Base-by-base conservation (phyloP, 2,329 filamentous ascomycete genomes). In the Exophiala aquamarina region DNA sequence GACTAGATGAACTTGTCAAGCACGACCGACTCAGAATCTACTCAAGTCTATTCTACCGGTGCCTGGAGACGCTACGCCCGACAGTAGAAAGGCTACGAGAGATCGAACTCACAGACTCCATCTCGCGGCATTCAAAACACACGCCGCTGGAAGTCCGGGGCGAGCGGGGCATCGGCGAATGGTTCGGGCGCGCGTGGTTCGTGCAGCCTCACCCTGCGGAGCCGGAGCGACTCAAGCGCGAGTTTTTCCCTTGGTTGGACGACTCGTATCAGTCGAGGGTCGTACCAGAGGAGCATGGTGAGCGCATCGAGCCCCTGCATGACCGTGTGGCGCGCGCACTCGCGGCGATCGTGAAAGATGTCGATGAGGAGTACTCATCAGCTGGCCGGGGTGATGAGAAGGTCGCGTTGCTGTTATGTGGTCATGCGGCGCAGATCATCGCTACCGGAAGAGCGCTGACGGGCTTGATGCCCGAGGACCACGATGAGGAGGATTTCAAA, bases 371-470 rank as follows among this genome's bases (percentile, higher is more conserved):
- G 39, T 73, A 71, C 41, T 44, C 60, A 6, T 55, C 58, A 4
- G 47, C 62, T 3, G 67, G 70, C 34, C 56, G 61, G 3, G 66
- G 68, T n/a, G 76, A 86, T 39, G 80, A 82, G n/a, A 74, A 79
- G 31, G 73, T 75, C 26, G 82, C 87, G 0, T 76, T 95, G 18
- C 68, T 96, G 32, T 76, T 98, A 31, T 95, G 89, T 69, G 86
- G 88, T 1, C 93, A 98, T 71, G 93, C 93, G 1, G 93, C 93
- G 3, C 82, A 85, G 9, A 79, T 97, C 61, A 96, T 98, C 63
- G 86, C 87, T 7, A 79, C 93, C 57, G 92, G 92, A 1, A 79
- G 93, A 32, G 83, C 82, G 1, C 72, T 98, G 59, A 96, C 91
- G 2, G 90, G 89, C 0, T 61, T 68, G 15, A 83, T 92, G 77